Percentiles rank a stretch among this genome's conserved stretches.
Evolutionary conservation across 164 flowering plant genomes (phyloP).

Genomic region (Annona cherimola): DNA sequence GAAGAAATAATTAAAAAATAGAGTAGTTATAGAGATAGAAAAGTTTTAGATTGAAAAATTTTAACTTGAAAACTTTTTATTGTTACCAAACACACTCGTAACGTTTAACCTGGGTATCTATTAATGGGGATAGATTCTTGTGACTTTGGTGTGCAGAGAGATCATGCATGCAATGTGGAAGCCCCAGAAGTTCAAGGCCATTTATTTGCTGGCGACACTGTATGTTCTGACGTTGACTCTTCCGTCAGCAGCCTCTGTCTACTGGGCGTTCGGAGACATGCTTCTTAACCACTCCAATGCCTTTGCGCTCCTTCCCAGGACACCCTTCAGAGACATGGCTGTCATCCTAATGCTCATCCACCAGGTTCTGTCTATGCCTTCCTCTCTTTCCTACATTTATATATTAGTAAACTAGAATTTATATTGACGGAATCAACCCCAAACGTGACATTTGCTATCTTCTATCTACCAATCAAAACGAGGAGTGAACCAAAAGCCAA

Average conservation of each 20-base stretch:
- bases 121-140: neutral
- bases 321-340: constrained; percentile 71
- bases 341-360: constrained; percentile 94
- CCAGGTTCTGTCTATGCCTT: neutral
- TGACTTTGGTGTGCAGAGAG: constrained; percentile 48
- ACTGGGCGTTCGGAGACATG: constrained; percentile 95
- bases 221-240: constrained; percentile 88
- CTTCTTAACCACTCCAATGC: constrained; percentile 94
- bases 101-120: neutral
- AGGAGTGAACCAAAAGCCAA: too few relatives aligned
- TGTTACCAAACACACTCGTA: too few relatives aligned
- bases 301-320: constrained; percentile 77
- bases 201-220: constrained; percentile 72
- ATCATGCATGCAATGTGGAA: constrained; percentile 99
- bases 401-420: neutral
- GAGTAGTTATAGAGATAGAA: too few relatives aligned
- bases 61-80: too few relatives aligned
- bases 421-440: neutral
- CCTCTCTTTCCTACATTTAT: neutral
- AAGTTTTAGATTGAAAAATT: too few relatives aligned
- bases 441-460: neutral
- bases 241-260: constrained; percentile 79
- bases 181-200: constrained; percentile 92
- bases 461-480: too few relatives aligned
- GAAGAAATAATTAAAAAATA: too few relatives aligned